Evolutionary conservation across 345 rosid species (phyloP), one percentile per base, ranked within the genome.

Genomic region (Barbarea vulgaris): DNA sequence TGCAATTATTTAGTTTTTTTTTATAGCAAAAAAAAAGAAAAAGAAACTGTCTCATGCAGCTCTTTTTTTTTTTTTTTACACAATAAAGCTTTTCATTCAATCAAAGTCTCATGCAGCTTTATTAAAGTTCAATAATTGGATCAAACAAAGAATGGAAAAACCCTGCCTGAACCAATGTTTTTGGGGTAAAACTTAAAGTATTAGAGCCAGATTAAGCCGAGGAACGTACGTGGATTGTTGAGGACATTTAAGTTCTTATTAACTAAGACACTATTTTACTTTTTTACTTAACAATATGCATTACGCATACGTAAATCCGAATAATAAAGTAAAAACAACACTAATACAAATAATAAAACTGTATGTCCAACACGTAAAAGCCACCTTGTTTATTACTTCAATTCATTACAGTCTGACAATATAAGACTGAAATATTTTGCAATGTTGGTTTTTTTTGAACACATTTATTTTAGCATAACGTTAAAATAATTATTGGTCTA

Each of bases 391-490:
- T 31, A 30, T 14, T 21, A 11, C 70, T 65, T 65, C 66, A 6
- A 14, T 30, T 58, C 6, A 14, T 44, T 58, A 46, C 34, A 44
- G 22, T 46, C 12, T 19, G 39, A 69, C 55, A 64, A 44, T 65
- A 48, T 31, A 31, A 27, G 42, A 54, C 5, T 57, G 73, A 48
- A 55, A 19, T 17, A 42, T 27, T 27, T 42, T 27, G 52, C 9
- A 42, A 69, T 28, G 62, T n/a, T 53, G 56, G 56, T n/a, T n/a
- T n/a, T n/a, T n/a, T n/a, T n/a, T 73, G 64, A 19, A 51, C 41
- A 51, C 63, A 53, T 53, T 54, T 39, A 73, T 39, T 52, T 22
- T 70, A 64, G 18, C 56, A 39, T 30, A 30, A 53, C 33, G 30
- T 56, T 37, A 15, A 12, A 24, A 65, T n/a, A 34, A 15, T 21